These are phyloP conservation scores for Pseudocercospora crystallina DNA, from an alignment of 2,329 filamentous ascomycete genomes.

Conservation along the genomic window DNA sequence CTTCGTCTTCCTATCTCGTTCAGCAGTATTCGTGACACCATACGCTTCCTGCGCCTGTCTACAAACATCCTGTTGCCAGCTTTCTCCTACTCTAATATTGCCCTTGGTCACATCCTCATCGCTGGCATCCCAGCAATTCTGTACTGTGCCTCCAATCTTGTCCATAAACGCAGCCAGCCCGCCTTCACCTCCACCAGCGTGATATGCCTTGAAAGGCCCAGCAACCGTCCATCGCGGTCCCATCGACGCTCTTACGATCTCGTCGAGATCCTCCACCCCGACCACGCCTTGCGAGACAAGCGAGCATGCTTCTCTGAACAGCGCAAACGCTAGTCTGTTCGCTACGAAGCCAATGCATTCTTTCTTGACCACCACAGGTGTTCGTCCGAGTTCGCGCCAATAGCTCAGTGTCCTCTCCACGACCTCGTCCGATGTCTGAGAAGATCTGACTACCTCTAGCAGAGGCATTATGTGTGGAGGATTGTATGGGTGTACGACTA, in stretches of 20 bases:
- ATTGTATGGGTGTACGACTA: conserved; percentile 63
- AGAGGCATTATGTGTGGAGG: conserved; percentile 63
- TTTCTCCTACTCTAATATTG: conserved; percentile 41
- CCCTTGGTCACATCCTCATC: conserved; percentile 36
- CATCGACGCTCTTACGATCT: conserved; percentile 52
- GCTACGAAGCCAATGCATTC: conserved; percentile 59
- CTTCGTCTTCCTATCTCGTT: conserved; percentile 45
- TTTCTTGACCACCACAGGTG: conserved; percentile 52
- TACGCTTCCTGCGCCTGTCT: conserved; percentile 49
- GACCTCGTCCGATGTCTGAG: conserved; percentile 40
- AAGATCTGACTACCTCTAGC: conserved; percentile 57
- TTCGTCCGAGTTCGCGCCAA: conserved; percentile 44
- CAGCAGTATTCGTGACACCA: conserved; percentile 42
- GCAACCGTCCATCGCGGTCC: conserved; percentile 57
- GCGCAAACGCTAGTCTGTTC: conserved; percentile 58
- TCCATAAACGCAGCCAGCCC: conserved; percentile 55
- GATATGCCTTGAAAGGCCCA: conserved; percentile 60
- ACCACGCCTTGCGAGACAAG: conserved; percentile 57
- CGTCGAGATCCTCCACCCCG: conserved; percentile 53
- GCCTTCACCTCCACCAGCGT: conserved; percentile 56
- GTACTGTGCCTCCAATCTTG: conserved; percentile 58
- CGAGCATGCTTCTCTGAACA: conserved; percentile 56
- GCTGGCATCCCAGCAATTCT: conserved; percentile 54
- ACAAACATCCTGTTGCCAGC: conserved; percentile 50
- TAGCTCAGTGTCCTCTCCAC: conserved; percentile 47